Evolutionary conservation across 1,284 basidiomycete species (phyloP), one percentile per base, ranked within the genome.

Genomic region (Cystobasidiaceae sp.): DNA sequence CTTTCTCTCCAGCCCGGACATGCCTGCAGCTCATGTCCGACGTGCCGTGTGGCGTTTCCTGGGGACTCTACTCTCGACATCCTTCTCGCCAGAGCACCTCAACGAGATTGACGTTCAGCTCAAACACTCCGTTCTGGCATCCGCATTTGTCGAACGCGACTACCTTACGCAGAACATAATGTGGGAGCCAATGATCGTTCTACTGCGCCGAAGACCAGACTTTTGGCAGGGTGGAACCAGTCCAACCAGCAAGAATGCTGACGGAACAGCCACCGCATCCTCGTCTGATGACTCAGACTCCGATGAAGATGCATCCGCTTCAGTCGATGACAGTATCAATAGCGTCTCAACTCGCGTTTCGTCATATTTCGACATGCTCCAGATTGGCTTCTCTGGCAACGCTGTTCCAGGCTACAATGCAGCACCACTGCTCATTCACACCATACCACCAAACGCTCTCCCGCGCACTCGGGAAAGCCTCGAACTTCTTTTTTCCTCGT

Each of bases 381-480:
- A 85, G 68, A 76, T 84, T 0, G 89, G 85, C 7, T 93, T 90
- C 74, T 82, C 82, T 9, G 87, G 86, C 0, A 85, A 85, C n/a
- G 86, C 89, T 0, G 69, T 82, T 3, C 81, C 86, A 69, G 87
- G 86, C 2, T 93, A 92, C 73, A 88, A 89, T 0, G 81, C 85
- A 0, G 79, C 93, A 30, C 77, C 93, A 8, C 78, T 93, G 39
- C 81, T 92, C 25, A 74, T 94, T 3, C 87, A 88, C 0, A 90
- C 88, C 0, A 83, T 94, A 27, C 88, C 90, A 5, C 73, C 80
- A 3, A 79, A 73, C 49, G 58, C 79, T 13, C 71, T 80, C 25
- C 74, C 77, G 0, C 69, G 74, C 7, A 69, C 76, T 1, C 50
- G 83, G 0, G 71, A 64, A 74, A 71, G 71, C 0, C 71, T 76